Percentiles rank a stretch among this genome's conserved stretches.
Evolutionary conservation across 306 rosid species (phyloP).

Genomic region (Styphnolobium japonicum): DNA sequence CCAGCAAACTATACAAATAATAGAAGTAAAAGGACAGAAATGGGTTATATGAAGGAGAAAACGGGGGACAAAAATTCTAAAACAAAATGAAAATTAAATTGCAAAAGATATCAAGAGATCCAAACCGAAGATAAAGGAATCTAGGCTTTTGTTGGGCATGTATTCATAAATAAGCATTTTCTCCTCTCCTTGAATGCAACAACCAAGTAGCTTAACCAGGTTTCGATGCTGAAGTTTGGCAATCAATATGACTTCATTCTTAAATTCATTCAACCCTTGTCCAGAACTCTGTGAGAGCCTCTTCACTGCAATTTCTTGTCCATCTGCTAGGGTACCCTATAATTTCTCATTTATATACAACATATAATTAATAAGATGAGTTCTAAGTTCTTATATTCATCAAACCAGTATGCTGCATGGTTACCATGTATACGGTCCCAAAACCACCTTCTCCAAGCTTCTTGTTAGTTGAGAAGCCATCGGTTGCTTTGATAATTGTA

Average conservation of each 20-base stretch:
- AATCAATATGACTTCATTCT: slow-evolving; percentile 35
- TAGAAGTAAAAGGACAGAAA: background rate
- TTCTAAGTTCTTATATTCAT: background rate
- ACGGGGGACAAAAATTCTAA: background rate
- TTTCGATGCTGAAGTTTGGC: slow-evolving; percentile 38
- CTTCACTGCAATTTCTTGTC: slow-evolving; percentile 32
- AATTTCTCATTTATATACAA: background rate
- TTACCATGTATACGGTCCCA: slow-evolving; percentile 33
- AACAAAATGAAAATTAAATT: slow-evolving; percentile 1
- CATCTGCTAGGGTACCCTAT: slow-evolving; percentile 29
- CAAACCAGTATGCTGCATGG: background rate
- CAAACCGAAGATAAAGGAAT: slow-evolving; percentile 33
- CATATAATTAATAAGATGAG: background rate
- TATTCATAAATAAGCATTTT: slow-evolving; percentile 35
- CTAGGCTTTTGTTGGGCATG: slow-evolving; percentile 38
- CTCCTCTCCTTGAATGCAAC: slow-evolving; percentile 31
- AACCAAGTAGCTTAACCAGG: slow-evolving; percentile 34
- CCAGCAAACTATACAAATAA: background rate
- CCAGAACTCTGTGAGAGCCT: slow-evolving; percentile 39
- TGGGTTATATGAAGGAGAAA: background rate
- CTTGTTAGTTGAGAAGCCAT: slow-evolving; percentile 28
- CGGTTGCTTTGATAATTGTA: slow-evolving; percentile 25
- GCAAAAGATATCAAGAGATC: background rate
- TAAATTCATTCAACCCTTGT: slow-evolving; percentile 35
- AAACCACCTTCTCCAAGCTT: slow-evolving; percentile 46